Percentiles rank a stretch among this genome's conserved stretches.
Evolutionary conservation across 805 yeast genomes (phyloP).

Genomic region (Saturnispora diversa): DNA sequence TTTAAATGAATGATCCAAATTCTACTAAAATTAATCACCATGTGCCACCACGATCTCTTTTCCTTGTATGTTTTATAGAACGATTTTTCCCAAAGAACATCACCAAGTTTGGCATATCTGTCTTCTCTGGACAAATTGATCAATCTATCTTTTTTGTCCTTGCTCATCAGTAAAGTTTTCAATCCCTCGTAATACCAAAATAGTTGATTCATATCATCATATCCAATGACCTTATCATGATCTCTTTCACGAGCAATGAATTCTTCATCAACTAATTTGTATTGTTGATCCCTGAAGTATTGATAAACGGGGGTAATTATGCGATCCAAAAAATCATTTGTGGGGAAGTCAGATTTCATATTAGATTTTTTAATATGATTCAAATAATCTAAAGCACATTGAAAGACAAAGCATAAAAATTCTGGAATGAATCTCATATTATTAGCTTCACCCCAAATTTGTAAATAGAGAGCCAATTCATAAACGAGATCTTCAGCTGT

Average conservation of each 20-base stretch:
- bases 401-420: conserved; percentile 45
- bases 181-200: conserved; percentile 41
- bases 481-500: conserved; percentile 51
- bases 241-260: conserved; percentile 52
- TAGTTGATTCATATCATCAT: conserved; percentile 47
- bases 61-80: conserved; percentile 42
- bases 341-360: conserved; percentile 12
- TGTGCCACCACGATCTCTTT: conserved; percentile 42
- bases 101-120: conserved; percentile 29
- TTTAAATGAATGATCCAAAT: conserved; percentile 47
- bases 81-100: conserved; percentile 34
- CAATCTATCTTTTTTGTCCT: conserved; percentile 28
- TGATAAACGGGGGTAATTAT: conserved; percentile 44
- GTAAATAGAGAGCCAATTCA: conserved; percentile 55
- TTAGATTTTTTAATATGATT: conserved; percentile 28
- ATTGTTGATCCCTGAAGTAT: conserved; percentile 62
- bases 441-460: conserved; percentile 74
- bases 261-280: conserved; percentile 44
- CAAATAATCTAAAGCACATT: conserved; percentile 46
- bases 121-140: conserved; percentile 25
- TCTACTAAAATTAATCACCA: conserved; percentile 41
- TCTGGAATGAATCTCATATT: conserved; percentile 49
- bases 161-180: conserved; percentile 25
- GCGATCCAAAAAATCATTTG: conserved; percentile 29
- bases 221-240: conserved; percentile 51